Base-by-base conservation (phyloP, 2,329 filamentous ascomycete species). In the Fusarium duplospermum region DNA sequence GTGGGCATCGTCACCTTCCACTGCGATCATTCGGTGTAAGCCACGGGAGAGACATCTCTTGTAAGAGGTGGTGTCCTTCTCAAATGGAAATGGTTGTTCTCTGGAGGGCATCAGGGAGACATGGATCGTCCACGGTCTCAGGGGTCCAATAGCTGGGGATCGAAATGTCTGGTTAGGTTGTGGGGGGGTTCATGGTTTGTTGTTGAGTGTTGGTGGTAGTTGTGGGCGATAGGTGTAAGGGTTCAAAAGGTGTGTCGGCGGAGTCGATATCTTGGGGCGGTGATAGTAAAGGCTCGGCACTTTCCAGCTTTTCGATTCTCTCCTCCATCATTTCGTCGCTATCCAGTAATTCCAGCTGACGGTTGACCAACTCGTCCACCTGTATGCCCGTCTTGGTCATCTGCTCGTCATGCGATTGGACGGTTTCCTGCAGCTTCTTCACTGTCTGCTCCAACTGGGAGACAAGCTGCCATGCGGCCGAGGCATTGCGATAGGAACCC, bases 1-100 rank as follows among this genome's bases (percentile, higher is more conserved):
- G 33, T 83, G 80, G 50, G 86, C 84, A 66, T 86, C 84, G 4
- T 83, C 83, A 20, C 87, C 88, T 50, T 84, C 83, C 14, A 91
- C 84, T 10, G 86, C 87, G 20, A 91, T 83, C 81, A 89, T 87
- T 67, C 87, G 87, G 74, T 91, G 89, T 52, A 91, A 84, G 4
- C 89, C 89, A 18, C 89, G 87, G 16, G 89, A 91, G 6, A 91
- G 83, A 52, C 89, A 90, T 50, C 89, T 85, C 76, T 90, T 90
- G 80, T 91, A 91, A 5, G 89, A 89, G 45, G 84, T 87, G 16
- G 89, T 90, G 73, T 90, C 88, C 76, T 89, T 89, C 79, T 91
- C 89, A 77, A 91, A 91, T 0, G 89, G 89, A 72, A 90, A 90
- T 6, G 88, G 87, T 65, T 88, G 86, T 36, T 84, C 84, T 14